Conservation (phyloP, 768 basidiomycete genomes). For the Kondoa subrosea region DNA sequence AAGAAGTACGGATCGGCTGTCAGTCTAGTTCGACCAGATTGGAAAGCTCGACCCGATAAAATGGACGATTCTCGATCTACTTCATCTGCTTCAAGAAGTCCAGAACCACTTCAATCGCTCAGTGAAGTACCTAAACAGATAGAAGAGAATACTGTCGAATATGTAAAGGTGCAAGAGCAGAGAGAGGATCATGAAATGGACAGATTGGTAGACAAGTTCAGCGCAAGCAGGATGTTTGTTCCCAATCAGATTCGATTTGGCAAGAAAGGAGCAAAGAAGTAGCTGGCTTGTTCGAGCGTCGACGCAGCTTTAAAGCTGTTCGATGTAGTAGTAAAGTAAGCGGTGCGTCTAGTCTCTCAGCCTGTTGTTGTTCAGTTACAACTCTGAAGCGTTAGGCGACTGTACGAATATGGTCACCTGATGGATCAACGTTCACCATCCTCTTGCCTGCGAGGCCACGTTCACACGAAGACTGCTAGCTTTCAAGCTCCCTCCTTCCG, state of each 20-base stretch:
- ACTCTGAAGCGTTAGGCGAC: too few species aligned
- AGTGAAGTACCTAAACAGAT: too few species aligned
- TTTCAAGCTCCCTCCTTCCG: too few species aligned
- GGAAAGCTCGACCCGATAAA: background rate
- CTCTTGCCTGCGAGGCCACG: too few species aligned
- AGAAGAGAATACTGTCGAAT: too few species aligned
- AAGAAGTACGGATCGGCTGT: constrained; percentile 4
- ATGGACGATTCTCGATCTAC: background rate
- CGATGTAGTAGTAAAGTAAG: background rate
- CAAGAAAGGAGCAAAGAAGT: background rate
- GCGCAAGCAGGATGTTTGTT: background rate
- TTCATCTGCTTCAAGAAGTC: background rate
- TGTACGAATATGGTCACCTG: too few species aligned
- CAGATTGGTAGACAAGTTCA: background rate
- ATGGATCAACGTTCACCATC: too few species aligned
- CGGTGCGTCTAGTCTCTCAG: background rate
- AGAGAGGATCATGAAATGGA: background rate
- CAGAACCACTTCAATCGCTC: background rate
- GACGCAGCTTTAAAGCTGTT: background rate
- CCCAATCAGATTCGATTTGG: constrained; percentile 1
- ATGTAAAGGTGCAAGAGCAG: background rate
- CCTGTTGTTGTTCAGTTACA: too few species aligned
- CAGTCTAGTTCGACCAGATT: background rate
- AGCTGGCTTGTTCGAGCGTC: too few species aligned
- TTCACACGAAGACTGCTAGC: too few species aligned